phyloP scores from a whole-genome alignment of 352 stramenopile species.

The Phytophthora boehmeriae region DNA sequence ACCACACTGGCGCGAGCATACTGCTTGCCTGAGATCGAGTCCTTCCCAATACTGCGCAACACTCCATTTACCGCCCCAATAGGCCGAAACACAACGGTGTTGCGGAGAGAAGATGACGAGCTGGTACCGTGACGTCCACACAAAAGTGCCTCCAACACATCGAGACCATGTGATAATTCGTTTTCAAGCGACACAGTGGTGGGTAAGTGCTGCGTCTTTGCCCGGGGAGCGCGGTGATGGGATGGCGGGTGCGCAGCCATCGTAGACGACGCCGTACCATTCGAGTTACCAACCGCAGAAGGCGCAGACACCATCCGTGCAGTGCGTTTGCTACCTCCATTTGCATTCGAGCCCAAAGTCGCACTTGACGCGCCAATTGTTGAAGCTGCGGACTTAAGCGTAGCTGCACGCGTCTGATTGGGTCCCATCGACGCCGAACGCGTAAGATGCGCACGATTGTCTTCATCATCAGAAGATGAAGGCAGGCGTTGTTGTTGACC shows the following conservation, averaged over 20 bases:
- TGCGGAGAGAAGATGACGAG: conserved; percentile 25
- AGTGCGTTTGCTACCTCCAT: conserved; percentile 22
- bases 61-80: conserved; percentile 61
- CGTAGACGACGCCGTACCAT: not conserved
- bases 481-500: conserved; percentile 18
- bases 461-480: conserved; percentile 31
- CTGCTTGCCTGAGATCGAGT: conserved; percentile 38
- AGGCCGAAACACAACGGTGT: conserved; percentile 61
- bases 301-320: conserved; percentile 33
- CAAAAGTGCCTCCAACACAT: conserved; percentile 69
- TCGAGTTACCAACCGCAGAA: conserved; percentile 12
- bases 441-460: conserved; percentile 23
- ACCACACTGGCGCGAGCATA: conserved; percentile 73
- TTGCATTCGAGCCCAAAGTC: not conserved
- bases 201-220: conserved; percentile 62
- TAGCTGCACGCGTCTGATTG: conserved; percentile 11
- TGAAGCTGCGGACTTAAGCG: conserved; percentile 28
- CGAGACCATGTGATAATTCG: conserved; percentile 64
- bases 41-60: conserved; percentile 59
- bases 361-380: conserved; percentile 4
- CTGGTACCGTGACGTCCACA: conserved; percentile 28
- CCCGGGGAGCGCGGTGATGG: conserved; percentile 25
- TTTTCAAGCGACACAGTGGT: conserved; percentile 84
- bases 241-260: conserved; percentile 3
- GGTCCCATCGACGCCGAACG: conserved; percentile 25